Conservation (phyloP, 2,329 filamentous ascomycete genomes). For the Aspergillus pseudoviridinutans region DNA sequence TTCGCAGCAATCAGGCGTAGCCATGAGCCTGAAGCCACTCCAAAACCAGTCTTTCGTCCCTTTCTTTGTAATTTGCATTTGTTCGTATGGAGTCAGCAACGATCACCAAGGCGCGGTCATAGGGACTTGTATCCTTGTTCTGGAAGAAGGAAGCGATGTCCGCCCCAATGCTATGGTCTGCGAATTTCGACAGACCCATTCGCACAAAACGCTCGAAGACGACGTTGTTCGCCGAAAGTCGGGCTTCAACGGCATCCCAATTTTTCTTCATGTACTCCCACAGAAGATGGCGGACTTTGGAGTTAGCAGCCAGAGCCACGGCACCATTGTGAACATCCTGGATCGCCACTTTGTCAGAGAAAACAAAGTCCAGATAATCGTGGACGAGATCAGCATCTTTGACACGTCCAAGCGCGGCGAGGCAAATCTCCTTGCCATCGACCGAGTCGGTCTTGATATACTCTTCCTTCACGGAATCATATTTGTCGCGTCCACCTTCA, state of each 20-base stretch:
- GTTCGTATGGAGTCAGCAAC: constrained; percentile 81
- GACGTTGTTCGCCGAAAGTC: constrained; percentile 76
- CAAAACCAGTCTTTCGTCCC: constrained; percentile 68
- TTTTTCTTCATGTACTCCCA: constrained; percentile 85
- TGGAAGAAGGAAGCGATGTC: constrained; percentile 85
- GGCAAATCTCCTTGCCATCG: constrained; percentile 83
- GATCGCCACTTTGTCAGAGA: constrained; percentile 77
- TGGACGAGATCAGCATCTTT: constrained; percentile 65
- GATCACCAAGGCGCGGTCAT: constrained; percentile 80
- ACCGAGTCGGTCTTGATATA: constrained; percentile 78
- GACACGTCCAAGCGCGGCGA: constrained; percentile 71
- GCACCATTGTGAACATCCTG: constrained; percentile 85
- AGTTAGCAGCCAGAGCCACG: constrained; percentile 68
- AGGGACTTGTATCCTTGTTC: constrained; percentile 78
- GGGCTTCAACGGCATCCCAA: constrained; percentile 69
- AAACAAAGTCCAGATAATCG: constrained; percentile 66
- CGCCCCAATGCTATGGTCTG: constrained; percentile 62
- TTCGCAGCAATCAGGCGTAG: constrained; percentile 44
- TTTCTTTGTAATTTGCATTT: constrained; percentile 74
- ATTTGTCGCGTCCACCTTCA: constrained; percentile 66
- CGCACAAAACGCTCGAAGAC: constrained; percentile 86
- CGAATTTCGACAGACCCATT: constrained; percentile 72
- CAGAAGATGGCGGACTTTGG: constrained; percentile 65
- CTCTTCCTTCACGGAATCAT: constrained; percentile 74
- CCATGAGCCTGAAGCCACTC: constrained; percentile 71